phyloP scores from a whole-genome alignment of 2,329 filamentous ascomycete species.

The Diaporthe amygdali region DNA sequence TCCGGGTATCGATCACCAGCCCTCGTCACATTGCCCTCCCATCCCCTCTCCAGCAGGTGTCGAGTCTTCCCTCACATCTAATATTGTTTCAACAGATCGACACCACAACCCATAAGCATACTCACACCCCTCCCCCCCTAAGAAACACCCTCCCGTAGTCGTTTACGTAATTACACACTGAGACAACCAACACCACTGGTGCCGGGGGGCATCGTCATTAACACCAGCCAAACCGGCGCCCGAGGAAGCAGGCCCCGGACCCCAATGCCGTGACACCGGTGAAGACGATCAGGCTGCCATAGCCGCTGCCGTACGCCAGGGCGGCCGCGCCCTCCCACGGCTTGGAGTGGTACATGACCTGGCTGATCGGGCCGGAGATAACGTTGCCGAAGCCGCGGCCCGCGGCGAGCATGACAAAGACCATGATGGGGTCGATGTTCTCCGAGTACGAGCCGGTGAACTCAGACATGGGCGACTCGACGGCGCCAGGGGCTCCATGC shows the following conservation, averaged over 20 bases:
- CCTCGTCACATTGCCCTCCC: not conserved
- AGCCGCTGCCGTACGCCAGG: constrained; percentile 55
- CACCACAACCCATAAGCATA: not conserved
- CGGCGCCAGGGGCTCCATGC: not conserved
- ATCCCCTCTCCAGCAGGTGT: not conserved
- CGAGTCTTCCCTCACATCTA: not conserved
- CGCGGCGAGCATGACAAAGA: constrained; percentile 62
- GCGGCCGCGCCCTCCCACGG: constrained; percentile 47
- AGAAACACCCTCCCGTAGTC: not conserved
- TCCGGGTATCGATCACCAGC: constrained; percentile 13
- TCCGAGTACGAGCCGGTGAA: constrained; percentile 17
- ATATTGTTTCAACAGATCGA: not conserved
- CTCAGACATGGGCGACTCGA: constrained; percentile 12
- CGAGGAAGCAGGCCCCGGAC: constrained; percentile 51
- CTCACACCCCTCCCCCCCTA: not conserved
- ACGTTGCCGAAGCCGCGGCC: constrained; percentile 68
- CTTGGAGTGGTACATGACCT: constrained; percentile 51
- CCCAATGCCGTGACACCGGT: constrained; percentile 58
- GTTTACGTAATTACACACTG: constrained; percentile 1
- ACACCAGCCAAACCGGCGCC: constrained; percentile 43
- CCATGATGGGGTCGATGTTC: constrained; percentile 53
- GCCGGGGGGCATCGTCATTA: constrained; percentile 6
- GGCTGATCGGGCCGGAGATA: constrained; percentile 60
- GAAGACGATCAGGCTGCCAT: constrained; percentile 60
- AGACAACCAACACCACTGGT: not conserved